Percentiles rank a stretch among this genome's conserved stretches.
phyloP scores from a whole-genome alignment of 1,284 basidiomycete species.

The Heterobasidion parviporum region DNA sequence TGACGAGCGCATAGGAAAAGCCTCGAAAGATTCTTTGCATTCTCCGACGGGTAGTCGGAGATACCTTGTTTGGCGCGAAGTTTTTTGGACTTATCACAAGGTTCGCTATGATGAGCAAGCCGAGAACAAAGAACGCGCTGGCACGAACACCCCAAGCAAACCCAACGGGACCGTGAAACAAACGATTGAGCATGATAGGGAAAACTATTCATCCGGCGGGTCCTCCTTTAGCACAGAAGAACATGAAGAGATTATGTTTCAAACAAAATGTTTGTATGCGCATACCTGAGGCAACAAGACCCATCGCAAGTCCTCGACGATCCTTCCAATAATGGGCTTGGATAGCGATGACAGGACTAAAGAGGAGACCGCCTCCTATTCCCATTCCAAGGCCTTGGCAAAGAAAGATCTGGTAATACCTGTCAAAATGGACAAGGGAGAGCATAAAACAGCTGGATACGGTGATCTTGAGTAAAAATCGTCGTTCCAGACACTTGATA shows the following conservation, averaged over 20 bases:
- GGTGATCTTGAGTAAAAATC: not conserved
- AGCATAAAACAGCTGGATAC: slow-evolving; percentile 25
- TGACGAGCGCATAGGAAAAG: slow-evolving; percentile 3
- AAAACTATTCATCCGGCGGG: not conserved
- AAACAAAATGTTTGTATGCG: not conserved
- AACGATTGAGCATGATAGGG: not conserved
- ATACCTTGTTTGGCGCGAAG: not conserved
- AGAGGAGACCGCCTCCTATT: slow-evolving; percentile 32
- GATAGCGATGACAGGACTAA: slow-evolving; percentile 9
- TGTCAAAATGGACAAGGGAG: slow-evolving; percentile 19
- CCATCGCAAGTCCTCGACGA: slow-evolving; percentile 11
- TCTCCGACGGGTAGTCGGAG: not conserved
- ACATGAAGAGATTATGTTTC: slow-evolving; percentile 13
- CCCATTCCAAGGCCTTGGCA: slow-evolving; percentile 30
- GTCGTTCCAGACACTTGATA: not conserved
- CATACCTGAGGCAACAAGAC: slow-evolving; percentile 10
- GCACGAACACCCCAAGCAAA: not conserved
- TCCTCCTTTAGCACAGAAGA: not conserved
- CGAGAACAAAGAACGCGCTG: not conserved
- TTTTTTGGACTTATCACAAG: not conserved
- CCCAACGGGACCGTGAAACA: not conserved
- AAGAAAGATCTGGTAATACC: slow-evolving; percentile 23
- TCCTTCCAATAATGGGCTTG: slow-evolving; percentile 9
- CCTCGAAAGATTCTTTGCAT: not conserved
- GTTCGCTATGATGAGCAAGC: not conserved